A percentile compares a stretch with the other conserved stretches of the same genome.
Evolutionary conservation across 176 grass and related monocot species (phyloP).

Genomic region (Oryza glumipatula): DNA sequence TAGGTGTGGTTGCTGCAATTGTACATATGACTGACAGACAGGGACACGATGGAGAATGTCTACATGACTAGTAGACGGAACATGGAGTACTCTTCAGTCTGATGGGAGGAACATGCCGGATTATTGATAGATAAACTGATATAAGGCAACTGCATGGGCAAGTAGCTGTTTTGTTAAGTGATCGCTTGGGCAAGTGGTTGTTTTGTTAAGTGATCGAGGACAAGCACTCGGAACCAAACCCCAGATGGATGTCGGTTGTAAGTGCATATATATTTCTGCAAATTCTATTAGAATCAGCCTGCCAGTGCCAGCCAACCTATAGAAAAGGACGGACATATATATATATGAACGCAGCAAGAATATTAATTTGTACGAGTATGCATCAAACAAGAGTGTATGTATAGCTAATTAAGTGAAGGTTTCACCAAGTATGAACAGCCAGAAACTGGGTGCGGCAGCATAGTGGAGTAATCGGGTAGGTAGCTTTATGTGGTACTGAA

Average conservation of each 20-base stretch:
- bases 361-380: background rate
- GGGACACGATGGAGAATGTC: background rate
- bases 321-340: constrained; percentile 29
- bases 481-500: constrained; percentile 65
- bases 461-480: background rate
- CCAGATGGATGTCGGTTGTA: constrained; percentile 7
- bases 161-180: constrained; percentile 9
- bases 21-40: background rate
- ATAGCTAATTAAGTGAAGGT: constrained; percentile 19
- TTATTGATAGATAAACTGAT: background rate
- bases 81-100: background rate
- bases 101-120: background rate
- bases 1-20: background rate
- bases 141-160: background rate
- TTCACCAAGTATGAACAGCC: background rate
- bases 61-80: background rate
- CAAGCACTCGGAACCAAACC: constrained; percentile 33
- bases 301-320: constrained; percentile 25
- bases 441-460: background rate
- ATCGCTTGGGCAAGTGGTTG: constrained; percentile 2
- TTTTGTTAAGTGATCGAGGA: constrained; percentile 9
- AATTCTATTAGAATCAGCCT: background rate
- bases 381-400: background rate
- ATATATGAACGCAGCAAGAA: constrained; percentile 6
- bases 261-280: background rate